Evolutionary conservation across 2,329 filamentous ascomycete genomes (phyloP), one percentile per base, ranked within the genome.

Genomic region (Epichloe coenophiala): DNA sequence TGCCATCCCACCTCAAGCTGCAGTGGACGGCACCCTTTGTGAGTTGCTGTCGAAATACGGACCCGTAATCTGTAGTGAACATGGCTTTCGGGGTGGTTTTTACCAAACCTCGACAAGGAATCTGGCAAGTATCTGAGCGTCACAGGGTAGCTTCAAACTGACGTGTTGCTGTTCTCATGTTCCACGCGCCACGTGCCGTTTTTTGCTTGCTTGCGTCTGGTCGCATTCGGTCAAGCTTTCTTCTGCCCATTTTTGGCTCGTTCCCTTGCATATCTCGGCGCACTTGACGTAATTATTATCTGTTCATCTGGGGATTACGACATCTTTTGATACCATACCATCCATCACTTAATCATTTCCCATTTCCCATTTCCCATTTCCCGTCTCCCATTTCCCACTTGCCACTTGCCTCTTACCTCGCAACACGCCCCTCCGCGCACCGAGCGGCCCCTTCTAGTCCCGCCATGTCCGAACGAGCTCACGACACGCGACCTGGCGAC

Each of bases 391-490:
- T 21, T 21, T 21, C 19, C 19, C 19, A 21, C 3, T 21, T 17
- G 17, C 17, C 17, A 35, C n/a, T 33, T 15, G 2, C 33, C n/a
- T 43, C 15, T 23, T 3, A 15, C 7, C 36, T 45, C 23, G 17
- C 39, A 23, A 40, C 35, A 12, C 33, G 2, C 39, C 44, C 35
- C 48, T 39, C 13, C 17, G 13, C 27, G 12, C 39, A 43, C 7
- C 39, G 13, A 41, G 31, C 31, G 33, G 35, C 37, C 43, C 27
- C 27, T 19, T 39, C 38, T 38, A 27, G 27, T 42, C 48, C 15
- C 48, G 53, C 37, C 41, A 63, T 63, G 58, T 47, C 57, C 23
- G 58, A 59, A 45, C 42, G 48, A 21, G 50, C 47, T 37, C 45
- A 56, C 42, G 56, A 58, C 48, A 54, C 56, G 51, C 57, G 53